phyloP scores from a whole-genome alignment of 176 grass and related monocot genomes.

The Oryza glaberrima region DNA sequence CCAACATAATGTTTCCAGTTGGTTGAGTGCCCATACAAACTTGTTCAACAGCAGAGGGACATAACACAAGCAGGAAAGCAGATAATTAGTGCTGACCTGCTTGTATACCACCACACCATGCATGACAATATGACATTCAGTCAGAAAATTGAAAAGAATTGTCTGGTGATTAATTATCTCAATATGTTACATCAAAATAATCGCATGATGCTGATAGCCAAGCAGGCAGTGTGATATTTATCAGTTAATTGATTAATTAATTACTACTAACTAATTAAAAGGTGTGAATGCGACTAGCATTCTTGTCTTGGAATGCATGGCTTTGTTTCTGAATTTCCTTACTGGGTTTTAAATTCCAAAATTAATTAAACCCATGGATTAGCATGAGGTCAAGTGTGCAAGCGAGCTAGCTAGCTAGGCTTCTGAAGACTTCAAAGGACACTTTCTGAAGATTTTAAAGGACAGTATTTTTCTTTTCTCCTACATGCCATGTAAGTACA shows the following conservation, averaged over 20 bases:
- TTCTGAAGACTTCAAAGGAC: neutral
- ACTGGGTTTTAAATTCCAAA: neutral
- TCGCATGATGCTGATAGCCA: neutral
- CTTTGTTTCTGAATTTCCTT: neutral
- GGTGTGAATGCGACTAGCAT: neutral
- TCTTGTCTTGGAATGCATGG: neutral
- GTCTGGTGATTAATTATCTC: neutral
- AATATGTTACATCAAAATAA: neutral
- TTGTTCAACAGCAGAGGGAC: slow-evolving; percentile 25
- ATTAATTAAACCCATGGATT: neutral
- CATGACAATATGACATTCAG: neutral
- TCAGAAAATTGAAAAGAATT: neutral
- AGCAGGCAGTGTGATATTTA: neutral
- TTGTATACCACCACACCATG: slow-evolving; percentile 16
- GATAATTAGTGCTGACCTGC: slow-evolving; percentile 14
- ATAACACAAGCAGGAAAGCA: neutral
- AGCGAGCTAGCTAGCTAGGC: neutral
- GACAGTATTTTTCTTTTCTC: neutral
- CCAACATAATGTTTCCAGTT: slow-evolving; percentile 37
- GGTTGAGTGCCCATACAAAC: slow-evolving; percentile 18
- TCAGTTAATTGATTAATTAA: neutral
- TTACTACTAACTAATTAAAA: neutral
- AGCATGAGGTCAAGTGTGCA: neutral
- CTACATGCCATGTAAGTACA: neutral
- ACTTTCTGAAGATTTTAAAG: neutral